phyloP scores from a whole-genome alignment of 2,329 filamentous ascomycete genomes.

The Aphanocladium album region DNA sequence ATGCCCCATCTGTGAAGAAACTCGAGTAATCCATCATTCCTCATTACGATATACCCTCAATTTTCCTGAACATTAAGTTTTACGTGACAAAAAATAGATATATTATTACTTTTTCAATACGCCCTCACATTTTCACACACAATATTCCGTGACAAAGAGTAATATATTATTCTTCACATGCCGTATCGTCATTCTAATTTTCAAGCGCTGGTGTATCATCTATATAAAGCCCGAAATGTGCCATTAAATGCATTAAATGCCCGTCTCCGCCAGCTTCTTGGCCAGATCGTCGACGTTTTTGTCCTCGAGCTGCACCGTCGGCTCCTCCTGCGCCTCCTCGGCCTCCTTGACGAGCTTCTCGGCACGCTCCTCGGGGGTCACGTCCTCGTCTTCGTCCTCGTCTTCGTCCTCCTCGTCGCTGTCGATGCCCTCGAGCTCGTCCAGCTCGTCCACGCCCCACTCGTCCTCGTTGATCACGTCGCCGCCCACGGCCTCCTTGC shows the following conservation, averaged over 20 bases:
- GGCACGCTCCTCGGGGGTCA: slow-evolving; percentile 56
- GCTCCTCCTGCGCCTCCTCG: slow-evolving; percentile 67
- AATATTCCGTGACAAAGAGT: too few species aligned
- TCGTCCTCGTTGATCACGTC: slow-evolving; percentile 67
- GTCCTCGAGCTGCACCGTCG: slow-evolving; percentile 65
- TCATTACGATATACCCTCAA: too few species aligned
- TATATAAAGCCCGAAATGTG: slow-evolving; percentile 14
- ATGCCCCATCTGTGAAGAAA: too few species aligned
- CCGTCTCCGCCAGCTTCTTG: slow-evolving; percentile 67
- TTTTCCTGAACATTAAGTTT: too few species aligned
- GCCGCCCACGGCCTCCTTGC: slow-evolving; percentile 69
- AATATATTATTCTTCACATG: too few species aligned
- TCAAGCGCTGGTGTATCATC: slow-evolving; percentile 21
- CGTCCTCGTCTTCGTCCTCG: slow-evolving; percentile 63
- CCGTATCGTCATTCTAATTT: slow-evolving; percentile 18
- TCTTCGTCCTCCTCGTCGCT: slow-evolving; percentile 64
- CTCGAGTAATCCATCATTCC: too few species aligned
- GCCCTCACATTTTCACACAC: background rate
- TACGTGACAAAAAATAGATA: too few species aligned
- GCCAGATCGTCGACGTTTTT: slow-evolving; percentile 78
- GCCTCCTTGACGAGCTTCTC: slow-evolving; percentile 67
- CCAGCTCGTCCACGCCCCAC: slow-evolving; percentile 81
- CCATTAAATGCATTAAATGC: slow-evolving; percentile 34
- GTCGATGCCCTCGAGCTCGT: slow-evolving; percentile 76
- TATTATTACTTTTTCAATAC: too few species aligned